Evolutionary conservation across 2,329 filamentous ascomycete species (phyloP).

Genomic region (Tolypocladium amazonense): DNA sequence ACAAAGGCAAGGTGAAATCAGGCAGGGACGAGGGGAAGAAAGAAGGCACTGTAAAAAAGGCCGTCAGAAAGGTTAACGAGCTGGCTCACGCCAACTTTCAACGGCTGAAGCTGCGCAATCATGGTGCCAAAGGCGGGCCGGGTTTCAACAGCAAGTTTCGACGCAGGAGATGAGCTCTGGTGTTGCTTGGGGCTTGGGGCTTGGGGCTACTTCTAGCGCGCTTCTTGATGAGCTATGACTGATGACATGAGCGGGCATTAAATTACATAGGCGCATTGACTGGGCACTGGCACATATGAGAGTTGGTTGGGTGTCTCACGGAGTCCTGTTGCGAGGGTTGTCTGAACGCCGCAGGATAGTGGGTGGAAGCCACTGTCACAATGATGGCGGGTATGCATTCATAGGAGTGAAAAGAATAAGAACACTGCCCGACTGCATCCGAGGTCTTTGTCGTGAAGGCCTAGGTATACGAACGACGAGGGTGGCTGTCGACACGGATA

Average conservation of each 20-base stretch:
- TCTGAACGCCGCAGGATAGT: not conserved
- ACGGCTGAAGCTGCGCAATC: constrained; percentile 51
- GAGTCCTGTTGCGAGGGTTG: not conserved
- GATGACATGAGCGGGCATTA: not conserved
- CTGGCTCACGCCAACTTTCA: constrained; percentile 58
- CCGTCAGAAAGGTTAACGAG: constrained; percentile 50
- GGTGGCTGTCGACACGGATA: no score
- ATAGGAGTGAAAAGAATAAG: not conserved
- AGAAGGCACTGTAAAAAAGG: constrained; percentile 38
- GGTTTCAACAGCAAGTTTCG: constrained; percentile 48
- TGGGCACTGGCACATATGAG: not conserved
- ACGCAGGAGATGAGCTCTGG: constrained; percentile 26
- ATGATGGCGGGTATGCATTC: not conserved
- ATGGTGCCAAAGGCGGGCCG: constrained; percentile 50
- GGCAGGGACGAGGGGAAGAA: constrained; percentile 19
- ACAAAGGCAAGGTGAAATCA: constrained; percentile 6
- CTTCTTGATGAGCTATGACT: not conserved
- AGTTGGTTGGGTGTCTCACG: not conserved
- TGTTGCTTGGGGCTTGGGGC: not conserved
- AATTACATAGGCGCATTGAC: not conserved
- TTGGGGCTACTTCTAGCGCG: not conserved
- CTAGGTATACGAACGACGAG: no score
- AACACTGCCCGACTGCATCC: no score
- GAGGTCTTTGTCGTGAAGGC: no score
- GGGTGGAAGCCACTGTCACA: not conserved